Evolutionary conservation across 1,284 basidiomycete species (phyloP).

Genomic region (Gastroboletus turbinatus): DNA sequence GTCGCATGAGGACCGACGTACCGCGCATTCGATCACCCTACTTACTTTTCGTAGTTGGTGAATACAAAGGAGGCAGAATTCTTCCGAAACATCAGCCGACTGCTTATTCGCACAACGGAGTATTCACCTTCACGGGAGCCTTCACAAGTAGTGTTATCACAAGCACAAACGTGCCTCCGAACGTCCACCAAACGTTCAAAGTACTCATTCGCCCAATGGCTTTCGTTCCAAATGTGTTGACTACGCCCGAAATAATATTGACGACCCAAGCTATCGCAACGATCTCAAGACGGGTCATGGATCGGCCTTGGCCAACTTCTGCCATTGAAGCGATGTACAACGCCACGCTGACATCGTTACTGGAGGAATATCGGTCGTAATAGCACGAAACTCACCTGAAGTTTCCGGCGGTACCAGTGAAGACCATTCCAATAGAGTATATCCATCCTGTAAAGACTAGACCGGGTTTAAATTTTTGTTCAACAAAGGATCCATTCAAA

Average conservation of each 20-base stretch:
- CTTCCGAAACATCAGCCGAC: conserved; percentile 30
- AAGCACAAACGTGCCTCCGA: conserved; percentile 58
- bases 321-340: conserved; percentile 55
- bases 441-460: conserved; percentile 57
- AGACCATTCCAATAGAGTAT: conserved; percentile 61
- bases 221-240: conserved; percentile 57
- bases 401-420: conserved; percentile 62
- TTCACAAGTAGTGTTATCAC: conserved; percentile 56
- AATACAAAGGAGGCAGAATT: conserved; percentile 57
- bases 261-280: conserved; percentile 58
- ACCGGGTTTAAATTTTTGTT: not conserved
- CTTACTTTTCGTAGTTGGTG: conserved; percentile 57
- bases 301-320: conserved; percentile 48
- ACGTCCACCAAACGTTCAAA: conserved; percentile 62
- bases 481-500: not conserved
- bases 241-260: conserved; percentile 52
- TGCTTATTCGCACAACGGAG: not conserved
- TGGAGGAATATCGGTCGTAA: not conserved
- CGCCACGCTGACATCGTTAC: conserved; percentile 42
- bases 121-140: conserved; percentile 49
- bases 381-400: conserved; percentile 39
- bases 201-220: conserved; percentile 57
- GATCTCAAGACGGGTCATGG: conserved; percentile 50
- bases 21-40: not conserved
- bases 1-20: not conserved